phyloP scores from a whole-genome alignment of 768 basidiomycete species.

The Amanita polypyramis region DNA sequence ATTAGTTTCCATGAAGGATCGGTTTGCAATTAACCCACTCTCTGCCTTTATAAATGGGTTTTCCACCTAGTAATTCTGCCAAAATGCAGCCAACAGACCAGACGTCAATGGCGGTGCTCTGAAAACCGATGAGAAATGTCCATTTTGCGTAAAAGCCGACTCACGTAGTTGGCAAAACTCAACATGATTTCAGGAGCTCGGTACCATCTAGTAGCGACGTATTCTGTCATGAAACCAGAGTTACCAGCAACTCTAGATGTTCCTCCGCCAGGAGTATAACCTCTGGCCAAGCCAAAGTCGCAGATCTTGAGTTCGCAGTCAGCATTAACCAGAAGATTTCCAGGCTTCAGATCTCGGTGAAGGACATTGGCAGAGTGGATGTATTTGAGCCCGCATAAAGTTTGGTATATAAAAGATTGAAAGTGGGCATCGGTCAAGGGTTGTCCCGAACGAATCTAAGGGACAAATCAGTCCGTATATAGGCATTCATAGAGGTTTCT shows the following conservation, averaged over 20 bases:
- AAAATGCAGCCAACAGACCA: slow-evolving; percentile 97
- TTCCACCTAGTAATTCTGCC: slow-evolving; percentile 85
- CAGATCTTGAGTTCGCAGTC: slow-evolving; percentile 99
- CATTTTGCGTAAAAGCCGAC: slow-evolving; percentile 17
- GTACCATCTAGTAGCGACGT: slow-evolving; percentile 99
- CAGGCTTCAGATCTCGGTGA: slow-evolving; percentile 92
- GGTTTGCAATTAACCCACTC: slow-evolving; percentile 48
- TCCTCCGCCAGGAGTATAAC: slow-evolving; percentile 80
- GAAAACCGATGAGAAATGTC: slow-evolving; percentile 11
- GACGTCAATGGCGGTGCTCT: slow-evolving; percentile 89
- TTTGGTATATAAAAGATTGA: slow-evolving; percentile 97
- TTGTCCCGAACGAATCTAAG: slow-evolving; percentile 75
- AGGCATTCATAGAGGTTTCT: slow-evolving; percentile 13
- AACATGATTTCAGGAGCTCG: slow-evolving; percentile 99
- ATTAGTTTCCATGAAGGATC: not conserved
- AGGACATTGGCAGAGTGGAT: slow-evolving; percentile 98
- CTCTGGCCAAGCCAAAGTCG: slow-evolving; percentile 94
- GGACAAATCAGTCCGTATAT: slow-evolving; percentile 5
- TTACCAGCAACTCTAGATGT: slow-evolving; percentile 65
- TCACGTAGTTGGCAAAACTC: slow-evolving; percentile 88
- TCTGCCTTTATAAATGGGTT: slow-evolving; percentile 94
- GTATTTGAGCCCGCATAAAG: slow-evolving; percentile 95
- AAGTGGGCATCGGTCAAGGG: slow-evolving; percentile 87
- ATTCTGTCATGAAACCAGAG: slow-evolving; percentile 98
- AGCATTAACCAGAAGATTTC: slow-evolving; percentile 93